Percentiles rank a stretch among this genome's conserved stretches.
These are phyloP conservation scores for Stagonosporopsis cucurbitacearum DNA, from an alignment of 2,329 filamentous ascomycete genomes.

Conservation along the genomic window DNA sequence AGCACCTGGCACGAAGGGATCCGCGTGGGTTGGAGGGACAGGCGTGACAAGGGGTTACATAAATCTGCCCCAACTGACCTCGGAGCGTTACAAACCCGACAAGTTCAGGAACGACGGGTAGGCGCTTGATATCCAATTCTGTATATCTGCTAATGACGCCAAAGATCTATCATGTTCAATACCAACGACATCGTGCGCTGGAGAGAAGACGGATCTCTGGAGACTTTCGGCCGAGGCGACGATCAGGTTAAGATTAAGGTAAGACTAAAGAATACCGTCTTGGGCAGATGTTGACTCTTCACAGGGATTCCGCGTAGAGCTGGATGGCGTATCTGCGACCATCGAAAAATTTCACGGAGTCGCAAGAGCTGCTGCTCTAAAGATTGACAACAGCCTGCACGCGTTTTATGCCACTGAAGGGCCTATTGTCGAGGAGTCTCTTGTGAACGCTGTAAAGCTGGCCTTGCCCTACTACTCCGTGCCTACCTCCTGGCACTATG, in stretches of 20 bases:
- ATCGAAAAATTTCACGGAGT: constrained; percentile 46
- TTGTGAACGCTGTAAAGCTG: constrained; percentile 51
- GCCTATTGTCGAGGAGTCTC: constrained; percentile 32
- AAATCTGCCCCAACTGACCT: constrained; percentile 60
- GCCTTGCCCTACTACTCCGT: constrained; percentile 64
- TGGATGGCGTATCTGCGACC: constrained; percentile 60
- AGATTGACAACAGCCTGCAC: constrained; percentile 59
- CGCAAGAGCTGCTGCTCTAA: constrained; percentile 56
- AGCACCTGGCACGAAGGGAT: constrained; percentile 56
- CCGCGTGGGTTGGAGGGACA: constrained; percentile 64
- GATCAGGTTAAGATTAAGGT: constrained; percentile 67
- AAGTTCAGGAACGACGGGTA: constrained; percentile 61
- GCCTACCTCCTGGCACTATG: constrained; percentile 55
- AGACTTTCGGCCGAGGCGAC: constrained; percentile 64
- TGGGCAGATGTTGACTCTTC: constrained; percentile 11
- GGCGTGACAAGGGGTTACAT: constrained; percentile 65
- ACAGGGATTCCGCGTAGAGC: constrained; percentile 66
- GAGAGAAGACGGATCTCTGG: constrained; percentile 60
- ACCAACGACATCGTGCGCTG: constrained; percentile 66
- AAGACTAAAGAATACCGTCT: not conserved
- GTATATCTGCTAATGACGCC: not conserved
- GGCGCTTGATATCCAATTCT: not conserved
- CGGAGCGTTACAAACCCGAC: constrained; percentile 58
- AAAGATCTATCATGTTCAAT: constrained; percentile 60
- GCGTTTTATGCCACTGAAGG: constrained; percentile 58